These are phyloP conservation scores for Globisporangium spiculum DNA, from an alignment of 352 stramenopile species.

Conservation along the genomic window DNA sequence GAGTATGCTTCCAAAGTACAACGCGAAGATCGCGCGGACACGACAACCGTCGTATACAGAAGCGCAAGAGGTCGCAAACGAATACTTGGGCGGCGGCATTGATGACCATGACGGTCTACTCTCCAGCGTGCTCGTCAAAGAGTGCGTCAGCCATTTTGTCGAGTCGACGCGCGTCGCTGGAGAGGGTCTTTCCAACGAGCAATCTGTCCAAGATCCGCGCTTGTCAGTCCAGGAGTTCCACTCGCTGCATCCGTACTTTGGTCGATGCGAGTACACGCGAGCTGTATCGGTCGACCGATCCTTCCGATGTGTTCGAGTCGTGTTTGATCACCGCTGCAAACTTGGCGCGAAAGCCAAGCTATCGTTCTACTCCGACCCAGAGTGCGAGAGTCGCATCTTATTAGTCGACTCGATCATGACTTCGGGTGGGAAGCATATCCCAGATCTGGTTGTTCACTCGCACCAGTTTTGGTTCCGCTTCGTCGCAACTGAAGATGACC, in stretches of 20 bases:
- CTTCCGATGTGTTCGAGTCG: conserved; percentile 63
- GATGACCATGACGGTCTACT: conserved; percentile 62
- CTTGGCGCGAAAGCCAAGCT: conserved; percentile 70
- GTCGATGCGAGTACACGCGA: conserved; percentile 73
- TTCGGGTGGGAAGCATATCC: conserved; percentile 30
- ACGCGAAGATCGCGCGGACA: conserved; percentile 11
- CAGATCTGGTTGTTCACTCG: conserved; percentile 69
- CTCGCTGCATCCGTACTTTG: conserved; percentile 85
- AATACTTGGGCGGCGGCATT: conserved; percentile 45
- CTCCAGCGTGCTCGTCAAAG: conserved; percentile 75
- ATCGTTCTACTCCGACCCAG: conserved; percentile 63
- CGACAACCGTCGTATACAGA: conserved; percentile 61
- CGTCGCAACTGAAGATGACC: conserved; percentile 57
- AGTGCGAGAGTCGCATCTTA: conserved; percentile 59
- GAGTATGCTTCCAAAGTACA: not conserved
- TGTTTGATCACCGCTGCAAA: conserved; percentile 79
- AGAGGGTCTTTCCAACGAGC: conserved; percentile 28
- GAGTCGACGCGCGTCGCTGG: conserved; percentile 73
- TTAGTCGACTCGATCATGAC: conserved; percentile 49
- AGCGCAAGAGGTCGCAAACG: conserved; percentile 53
- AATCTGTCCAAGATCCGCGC: conserved; percentile 3
- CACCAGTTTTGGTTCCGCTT: conserved; percentile 87
- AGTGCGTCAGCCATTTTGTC: conserved; percentile 85
- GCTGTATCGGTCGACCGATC: conserved; percentile 47
- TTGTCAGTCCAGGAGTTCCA: conserved; percentile 54